Evolutionary conservation across 2,329 filamentous ascomycete genomes (phyloP).

Genomic region (Venturia asperata): DNA sequence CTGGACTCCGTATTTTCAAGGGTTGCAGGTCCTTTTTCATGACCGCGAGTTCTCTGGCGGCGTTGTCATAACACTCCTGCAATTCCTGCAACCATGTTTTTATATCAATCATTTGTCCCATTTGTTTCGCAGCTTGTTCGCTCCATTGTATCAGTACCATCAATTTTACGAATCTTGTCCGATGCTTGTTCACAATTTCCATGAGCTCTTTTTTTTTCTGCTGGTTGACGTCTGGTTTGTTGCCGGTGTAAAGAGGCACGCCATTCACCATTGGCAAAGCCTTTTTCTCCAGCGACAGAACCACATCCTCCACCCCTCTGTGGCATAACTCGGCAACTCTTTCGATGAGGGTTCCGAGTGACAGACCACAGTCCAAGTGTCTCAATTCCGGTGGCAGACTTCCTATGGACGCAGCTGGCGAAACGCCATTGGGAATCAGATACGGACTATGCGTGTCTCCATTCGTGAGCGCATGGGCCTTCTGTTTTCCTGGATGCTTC

Average conservation of each 20-base stretch:
- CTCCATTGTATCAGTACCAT: slow-evolving; percentile 89
- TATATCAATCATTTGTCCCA: slow-evolving; percentile 84
- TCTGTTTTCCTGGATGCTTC: slow-evolving; percentile 7
- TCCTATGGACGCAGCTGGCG: neutral
- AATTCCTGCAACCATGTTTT: slow-evolving; percentile 58
- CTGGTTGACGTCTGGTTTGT: slow-evolving; percentile 58
- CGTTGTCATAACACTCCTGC: slow-evolving; percentile 28
- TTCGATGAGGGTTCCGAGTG: slow-evolving; percentile 65
- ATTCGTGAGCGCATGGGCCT: slow-evolving; percentile 6
- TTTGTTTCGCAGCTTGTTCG: slow-evolving; percentile 60
- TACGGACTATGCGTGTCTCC: slow-evolving; percentile 15
- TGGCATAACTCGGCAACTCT: slow-evolving; percentile 79
- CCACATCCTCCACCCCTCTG: slow-evolving; percentile 64
- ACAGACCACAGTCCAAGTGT: slow-evolving; percentile 71
- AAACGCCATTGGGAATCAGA: slow-evolving; percentile 17
- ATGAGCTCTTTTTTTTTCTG: slow-evolving; percentile 69
- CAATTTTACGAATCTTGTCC: slow-evolving; percentile 87
- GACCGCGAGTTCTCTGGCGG: slow-evolving; percentile 51
- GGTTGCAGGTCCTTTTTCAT: slow-evolving; percentile 57
- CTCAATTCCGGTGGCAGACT: slow-evolving; percentile 45
- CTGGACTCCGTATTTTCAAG: slow-evolving; percentile 78
- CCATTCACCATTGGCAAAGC: slow-evolving; percentile 25
- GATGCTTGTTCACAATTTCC: slow-evolving; percentile 69
- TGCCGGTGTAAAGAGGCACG: slow-evolving; percentile 34
- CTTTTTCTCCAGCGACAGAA: slow-evolving; percentile 63